Evolutionary conservation across 75 land plant species (phyloP).

Genomic region (Sequoia sempervirens): DNA sequence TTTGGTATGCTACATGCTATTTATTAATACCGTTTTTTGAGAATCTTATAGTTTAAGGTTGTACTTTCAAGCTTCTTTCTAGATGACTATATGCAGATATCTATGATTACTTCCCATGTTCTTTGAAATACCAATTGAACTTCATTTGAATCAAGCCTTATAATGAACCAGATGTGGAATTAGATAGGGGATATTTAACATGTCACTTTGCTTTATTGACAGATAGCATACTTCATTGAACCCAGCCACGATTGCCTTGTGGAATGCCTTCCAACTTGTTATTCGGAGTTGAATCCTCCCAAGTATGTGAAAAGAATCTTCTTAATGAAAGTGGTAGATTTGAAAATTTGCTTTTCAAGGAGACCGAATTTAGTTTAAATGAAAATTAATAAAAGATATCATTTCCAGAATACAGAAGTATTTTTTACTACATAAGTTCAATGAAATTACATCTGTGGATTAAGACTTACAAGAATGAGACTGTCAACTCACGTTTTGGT

Average conservation of each 20-base stretch:
- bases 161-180: neutral
- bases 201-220: constrained; percentile 7
- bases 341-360: constrained; percentile 4
- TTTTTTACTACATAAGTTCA: neutral
- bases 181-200: neutral
- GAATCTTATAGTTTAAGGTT: too few relatives aligned
- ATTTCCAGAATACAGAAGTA: neutral
- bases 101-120: too few relatives aligned
- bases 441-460: neutral
- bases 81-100: too few relatives aligned
- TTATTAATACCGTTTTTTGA: too few relatives aligned
- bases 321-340: constrained; percentile 12
- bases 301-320: constrained; percentile 49
- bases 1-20: too few relatives aligned
- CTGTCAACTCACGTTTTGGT: neutral
- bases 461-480: neutral
- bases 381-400: neutral
- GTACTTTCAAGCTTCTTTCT: too few relatives aligned
- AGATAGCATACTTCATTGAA: constrained; percentile 96
- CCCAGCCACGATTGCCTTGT: constrained; percentile 91
- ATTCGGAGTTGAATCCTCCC: constrained; percentile 76
- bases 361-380: neutral
- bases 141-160: too few relatives aligned
- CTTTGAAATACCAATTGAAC: too few relatives aligned
- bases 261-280: constrained; percentile 90